These are phyloP conservation scores for Diaporthe helianthi DNA, from an alignment of 2,329 filamentous ascomycete species.

Conservation along the genomic window DNA sequence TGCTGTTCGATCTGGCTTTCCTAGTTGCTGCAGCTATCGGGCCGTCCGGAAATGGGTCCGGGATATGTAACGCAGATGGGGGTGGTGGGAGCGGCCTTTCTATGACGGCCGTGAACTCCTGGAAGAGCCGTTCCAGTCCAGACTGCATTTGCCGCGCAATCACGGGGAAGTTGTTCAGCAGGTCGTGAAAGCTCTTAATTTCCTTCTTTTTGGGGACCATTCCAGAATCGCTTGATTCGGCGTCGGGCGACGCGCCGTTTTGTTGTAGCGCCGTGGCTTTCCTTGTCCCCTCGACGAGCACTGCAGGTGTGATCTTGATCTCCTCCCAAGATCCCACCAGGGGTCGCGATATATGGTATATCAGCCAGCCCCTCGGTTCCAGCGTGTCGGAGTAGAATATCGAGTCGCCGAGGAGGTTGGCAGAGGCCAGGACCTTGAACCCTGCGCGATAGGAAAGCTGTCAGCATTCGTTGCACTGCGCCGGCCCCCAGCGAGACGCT, in stretches of 20 bases:
- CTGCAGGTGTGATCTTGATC: slow-evolving; percentile 72
- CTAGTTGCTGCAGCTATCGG: slow-evolving; percentile 63
- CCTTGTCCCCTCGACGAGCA: slow-evolving; percentile 56
- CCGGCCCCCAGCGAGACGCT: neutral
- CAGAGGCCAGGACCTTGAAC: slow-evolving; percentile 90
- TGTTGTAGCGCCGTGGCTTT: slow-evolving; percentile 38
- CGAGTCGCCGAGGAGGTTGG: slow-evolving; percentile 81
- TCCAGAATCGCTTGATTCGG: slow-evolving; percentile 50
- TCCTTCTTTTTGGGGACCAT: slow-evolving; percentile 79
- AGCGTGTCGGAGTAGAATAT: slow-evolving; percentile 90
- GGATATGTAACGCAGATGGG: slow-evolving; percentile 66
- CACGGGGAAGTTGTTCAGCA: slow-evolving; percentile 91
- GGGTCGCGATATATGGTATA: slow-evolving; percentile 94
- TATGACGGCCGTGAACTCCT: slow-evolving; percentile 85
- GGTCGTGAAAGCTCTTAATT: slow-evolving; percentile 86
- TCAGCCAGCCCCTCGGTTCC: slow-evolving; percentile 90
- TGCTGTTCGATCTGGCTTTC: slow-evolving; percentile 60
- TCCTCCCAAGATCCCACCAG: slow-evolving; percentile 85
- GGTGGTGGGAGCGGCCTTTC: slow-evolving; percentile 84
- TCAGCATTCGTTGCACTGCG: neutral
- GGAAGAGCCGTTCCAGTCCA: slow-evolving; percentile 86
- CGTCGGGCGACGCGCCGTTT: slow-evolving; percentile 36
- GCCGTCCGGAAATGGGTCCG: slow-evolving; percentile 64
- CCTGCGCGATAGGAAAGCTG: slow-evolving; percentile 57
- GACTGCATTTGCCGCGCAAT: slow-evolving; percentile 96